Evolutionary conservation across 805 yeast species (phyloP).

Genomic region (Saturnispora saitoi): DNA sequence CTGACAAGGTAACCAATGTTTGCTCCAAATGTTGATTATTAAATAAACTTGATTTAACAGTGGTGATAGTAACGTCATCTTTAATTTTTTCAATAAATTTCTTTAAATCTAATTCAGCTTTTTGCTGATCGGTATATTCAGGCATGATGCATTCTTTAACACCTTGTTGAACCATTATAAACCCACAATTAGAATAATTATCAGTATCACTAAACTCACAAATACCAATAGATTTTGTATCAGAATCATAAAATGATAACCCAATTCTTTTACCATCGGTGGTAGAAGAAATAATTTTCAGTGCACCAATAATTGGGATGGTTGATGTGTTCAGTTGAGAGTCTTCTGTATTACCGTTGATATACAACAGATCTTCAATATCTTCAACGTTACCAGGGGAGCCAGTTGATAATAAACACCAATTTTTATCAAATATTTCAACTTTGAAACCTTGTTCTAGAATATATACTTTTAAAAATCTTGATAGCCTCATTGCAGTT

Average conservation of each 20-base stretch:
- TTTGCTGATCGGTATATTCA: conserved; percentile 16
- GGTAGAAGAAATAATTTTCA: conserved; percentile 33
- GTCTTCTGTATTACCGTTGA: conserved; percentile 18
- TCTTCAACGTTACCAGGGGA: conserved; percentile 86
- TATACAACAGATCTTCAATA: conserved; percentile 56
- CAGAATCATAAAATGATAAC: conserved; percentile 69
- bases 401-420: conserved; percentile 52
- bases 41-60: conserved; percentile 49
- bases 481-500: conserved; percentile 63
- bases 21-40: conserved; percentile 62
- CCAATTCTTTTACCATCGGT: conserved; percentile 54
- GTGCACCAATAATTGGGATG: conserved; percentile 44
- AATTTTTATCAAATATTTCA: conserved; percentile 66
- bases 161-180: conserved; percentile 79
- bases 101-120: conserved; percentile 42
- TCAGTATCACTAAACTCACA: conserved; percentile 84
- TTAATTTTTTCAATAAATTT: conserved; percentile 67
- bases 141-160: conserved; percentile 76
- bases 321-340: conserved; percentile 28
- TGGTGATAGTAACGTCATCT: conserved; percentile 66
- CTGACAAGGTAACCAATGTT: conserved; percentile 66
- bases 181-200: conserved; percentile 75
- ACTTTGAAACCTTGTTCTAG: conserved; percentile 67
- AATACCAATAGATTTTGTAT: conserved; percentile 55
- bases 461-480: conserved; percentile 55